Evolutionary conservation across 2,329 filamentous ascomycete species (phyloP).

Genomic region (Ophiostoma australiae): DNA sequence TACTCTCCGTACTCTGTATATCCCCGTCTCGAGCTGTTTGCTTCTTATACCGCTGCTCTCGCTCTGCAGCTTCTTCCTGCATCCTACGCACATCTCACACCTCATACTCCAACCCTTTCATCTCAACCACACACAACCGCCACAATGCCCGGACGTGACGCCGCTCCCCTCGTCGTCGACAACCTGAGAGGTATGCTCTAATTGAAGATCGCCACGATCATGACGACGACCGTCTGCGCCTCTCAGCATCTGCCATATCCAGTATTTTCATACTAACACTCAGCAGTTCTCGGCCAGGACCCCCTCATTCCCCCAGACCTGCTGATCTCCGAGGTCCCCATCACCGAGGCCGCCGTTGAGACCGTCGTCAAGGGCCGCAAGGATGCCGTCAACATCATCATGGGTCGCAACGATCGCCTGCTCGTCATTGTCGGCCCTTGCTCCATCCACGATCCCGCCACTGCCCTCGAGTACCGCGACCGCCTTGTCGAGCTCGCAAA

Average conservation of each 20-base stretch:
- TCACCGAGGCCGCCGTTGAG: conserved; percentile 55
- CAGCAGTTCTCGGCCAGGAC: conserved; percentile 85
- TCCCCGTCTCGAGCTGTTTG: background rate
- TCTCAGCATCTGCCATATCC: background rate
- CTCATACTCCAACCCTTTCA: background rate
- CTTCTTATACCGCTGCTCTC: conserved; percentile 8
- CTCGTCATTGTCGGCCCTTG: conserved; percentile 93
- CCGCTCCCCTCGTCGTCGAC: conserved; percentile 42
- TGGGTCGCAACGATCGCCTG: conserved; percentile 75
- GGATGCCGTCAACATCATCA: conserved; percentile 68
- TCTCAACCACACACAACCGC: conserved; percentile 13
- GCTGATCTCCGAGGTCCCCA: conserved; percentile 79
- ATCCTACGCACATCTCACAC: background rate
- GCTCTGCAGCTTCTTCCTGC: background rate
- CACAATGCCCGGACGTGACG: conserved; percentile 41
- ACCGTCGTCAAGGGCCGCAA: conserved; percentile 68
- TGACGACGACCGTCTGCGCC: background rate
- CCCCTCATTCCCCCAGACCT: conserved; percentile 85
- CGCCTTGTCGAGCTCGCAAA: conserved; percentile 71
- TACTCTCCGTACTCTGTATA: background rate
- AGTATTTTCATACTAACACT: background rate
- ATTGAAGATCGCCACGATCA: background rate
- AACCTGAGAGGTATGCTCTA: conserved; percentile 37
- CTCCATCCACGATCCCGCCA: conserved; percentile 90
- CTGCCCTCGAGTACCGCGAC: conserved; percentile 81